Conservation (phyloP, 208 protist genomes). For the Entamoeba invadens region DNA sequence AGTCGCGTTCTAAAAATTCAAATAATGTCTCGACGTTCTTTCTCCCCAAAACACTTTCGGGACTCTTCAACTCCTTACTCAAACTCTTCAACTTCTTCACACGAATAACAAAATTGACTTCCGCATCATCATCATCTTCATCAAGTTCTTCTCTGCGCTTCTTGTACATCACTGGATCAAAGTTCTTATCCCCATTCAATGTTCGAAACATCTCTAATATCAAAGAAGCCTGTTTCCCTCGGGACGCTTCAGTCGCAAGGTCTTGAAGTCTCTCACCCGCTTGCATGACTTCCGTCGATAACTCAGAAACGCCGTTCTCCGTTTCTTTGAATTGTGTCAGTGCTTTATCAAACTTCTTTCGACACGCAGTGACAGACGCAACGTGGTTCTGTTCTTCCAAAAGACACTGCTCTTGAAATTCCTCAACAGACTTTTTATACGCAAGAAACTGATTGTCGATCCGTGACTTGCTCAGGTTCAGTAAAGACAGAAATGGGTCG, state of each 20-base stretch:
- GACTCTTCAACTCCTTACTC: background rate
- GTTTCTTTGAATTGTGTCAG: background rate
- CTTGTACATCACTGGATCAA: background rate
- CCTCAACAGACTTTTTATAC: background rate
- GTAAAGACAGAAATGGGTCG: background rate
- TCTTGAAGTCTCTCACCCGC: background rate
- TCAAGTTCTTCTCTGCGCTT: too few species aligned
- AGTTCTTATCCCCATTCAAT: background rate
- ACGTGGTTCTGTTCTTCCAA: background rate
- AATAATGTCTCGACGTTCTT: background rate
- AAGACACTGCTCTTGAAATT: background rate
- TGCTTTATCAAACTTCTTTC: background rate
- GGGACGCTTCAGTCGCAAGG: background rate
- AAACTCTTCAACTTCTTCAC: background rate
- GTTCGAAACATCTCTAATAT: background rate
- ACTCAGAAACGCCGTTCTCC: background rate
- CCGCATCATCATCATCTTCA: background rate
- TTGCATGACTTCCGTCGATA: background rate
- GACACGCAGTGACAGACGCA: background rate
- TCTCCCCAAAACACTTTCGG: background rate
- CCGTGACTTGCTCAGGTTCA: background rate
- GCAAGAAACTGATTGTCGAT: background rate
- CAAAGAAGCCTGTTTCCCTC: background rate
- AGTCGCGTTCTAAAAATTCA: background rate
- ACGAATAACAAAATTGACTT: background rate